Percentiles rank a stretch among this genome's conserved stretches.
phyloP scores from a whole-genome alignment of 192 early-diverging fungal species.

The Phycomyces nitens region DNA sequence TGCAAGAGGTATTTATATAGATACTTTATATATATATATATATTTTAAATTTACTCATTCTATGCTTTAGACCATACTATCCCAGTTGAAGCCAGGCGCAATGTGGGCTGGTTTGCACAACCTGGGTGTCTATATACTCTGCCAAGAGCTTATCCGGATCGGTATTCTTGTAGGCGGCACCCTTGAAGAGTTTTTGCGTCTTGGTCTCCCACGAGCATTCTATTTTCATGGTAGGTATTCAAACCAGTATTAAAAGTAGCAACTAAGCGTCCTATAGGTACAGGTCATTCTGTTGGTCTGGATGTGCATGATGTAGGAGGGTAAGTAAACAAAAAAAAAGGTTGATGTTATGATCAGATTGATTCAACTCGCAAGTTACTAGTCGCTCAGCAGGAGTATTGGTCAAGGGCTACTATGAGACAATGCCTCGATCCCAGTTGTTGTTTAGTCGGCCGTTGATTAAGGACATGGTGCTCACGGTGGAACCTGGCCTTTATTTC shows the following conservation, averaged over 20 bases:
- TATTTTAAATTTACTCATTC: background rate
- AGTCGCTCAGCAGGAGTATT: background rate
- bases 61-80: slow-evolving; percentile 54
- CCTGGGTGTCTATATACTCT: slow-evolving; percentile 58
- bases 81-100: slow-evolving; percentile 65
- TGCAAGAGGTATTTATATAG: slow-evolving; percentile 53
- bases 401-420: background rate
- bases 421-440: slow-evolving; percentile 38
- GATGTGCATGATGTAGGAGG: slow-evolving; percentile 83
- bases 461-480: slow-evolving; percentile 83
- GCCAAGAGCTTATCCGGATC: slow-evolving; percentile 63
- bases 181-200: slow-evolving; percentile 52
- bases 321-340: slow-evolving; percentile 1
- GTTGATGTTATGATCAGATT: too few species aligned
- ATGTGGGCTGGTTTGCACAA: slow-evolving; percentile 91
- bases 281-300: slow-evolving; percentile 87
- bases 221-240: slow-evolving; percentile 73
- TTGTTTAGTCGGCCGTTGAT: slow-evolving; percentile 71
- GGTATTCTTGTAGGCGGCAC: slow-evolving; percentile 68
- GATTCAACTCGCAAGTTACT: too few species aligned
- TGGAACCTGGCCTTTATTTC: slow-evolving; percentile 94
- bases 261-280: slow-evolving; percentile 31
- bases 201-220: slow-evolving; percentile 74
- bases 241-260: background rate
- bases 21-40: background rate